A percentile compares a stretch with the other conserved stretches of the same genome.
Evolutionary conservation across 2,329 filamentous ascomycete species (phyloP).

Genomic region (Biscogniauxia mediterranea): DNA sequence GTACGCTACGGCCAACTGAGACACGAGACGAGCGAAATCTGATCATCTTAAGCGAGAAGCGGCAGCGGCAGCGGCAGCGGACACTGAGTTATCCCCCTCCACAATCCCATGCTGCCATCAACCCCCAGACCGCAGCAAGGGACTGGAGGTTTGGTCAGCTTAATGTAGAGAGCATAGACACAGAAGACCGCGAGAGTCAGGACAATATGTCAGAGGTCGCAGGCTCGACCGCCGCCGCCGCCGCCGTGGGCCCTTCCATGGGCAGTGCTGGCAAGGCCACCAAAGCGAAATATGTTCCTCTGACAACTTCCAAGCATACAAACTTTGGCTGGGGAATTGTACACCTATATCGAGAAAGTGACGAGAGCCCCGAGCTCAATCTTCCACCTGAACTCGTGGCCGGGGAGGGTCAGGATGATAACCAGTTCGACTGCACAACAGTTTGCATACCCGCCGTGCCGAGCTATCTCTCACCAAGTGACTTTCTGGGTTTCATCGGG

Average conservation of each 20-base stretch:
- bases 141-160: slow-evolving; percentile 86
- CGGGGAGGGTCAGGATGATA: slow-evolving; percentile 25
- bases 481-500: slow-evolving; percentile 88
- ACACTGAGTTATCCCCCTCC: slow-evolving; percentile 43
- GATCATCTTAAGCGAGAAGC: slow-evolving; percentile 40
- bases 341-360: slow-evolving; percentile 84
- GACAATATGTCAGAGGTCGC: slow-evolving; percentile 35
- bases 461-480: slow-evolving; percentile 86
- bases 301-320: slow-evolving; percentile 64
- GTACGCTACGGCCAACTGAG: slow-evolving; percentile 37
- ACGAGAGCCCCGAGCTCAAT: slow-evolving; percentile 64
- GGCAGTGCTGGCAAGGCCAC: slow-evolving; percentile 69
- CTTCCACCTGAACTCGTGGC: slow-evolving; percentile 28
- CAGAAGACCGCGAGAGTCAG: slow-evolving; percentile 41
- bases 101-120: slow-evolving; percentile 42
- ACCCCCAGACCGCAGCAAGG: slow-evolving; percentile 47
- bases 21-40: slow-evolving; percentile 35
- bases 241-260: slow-evolving; percentile 52
- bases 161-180: slow-evolving; percentile 77
- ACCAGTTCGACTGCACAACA: slow-evolving; percentile 68
- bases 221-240: slow-evolving; percentile 50
- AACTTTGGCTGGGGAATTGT: slow-evolving; percentile 90
- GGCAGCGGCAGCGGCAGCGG: slow-evolving; percentile 40
- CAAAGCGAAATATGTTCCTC: slow-evolving; percentile 74
- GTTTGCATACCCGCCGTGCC: slow-evolving; percentile 93